phyloP scores from a whole-genome alignment of 345 rosid genomes.

The Lumnitzera littorea region DNA sequence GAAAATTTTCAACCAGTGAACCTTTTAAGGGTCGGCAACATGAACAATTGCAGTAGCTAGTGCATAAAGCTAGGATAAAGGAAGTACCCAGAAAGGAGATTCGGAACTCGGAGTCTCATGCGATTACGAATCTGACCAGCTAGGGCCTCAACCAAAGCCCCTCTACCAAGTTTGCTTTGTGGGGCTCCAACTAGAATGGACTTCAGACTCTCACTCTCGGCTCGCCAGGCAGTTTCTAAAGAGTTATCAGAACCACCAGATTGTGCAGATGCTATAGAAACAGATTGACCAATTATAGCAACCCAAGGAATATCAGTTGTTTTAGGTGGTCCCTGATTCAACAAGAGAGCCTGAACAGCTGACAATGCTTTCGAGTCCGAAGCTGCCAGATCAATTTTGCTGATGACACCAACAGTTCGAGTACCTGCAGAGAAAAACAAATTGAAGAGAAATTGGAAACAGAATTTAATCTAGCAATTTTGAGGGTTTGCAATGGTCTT shows the following conservation, averaged over 20 bases:
- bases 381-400: conserved; percentile 95
- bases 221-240: conserved; percentile 99
- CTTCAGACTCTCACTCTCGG: conserved; percentile 86
- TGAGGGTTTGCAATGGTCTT: background rate
- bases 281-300: conserved; percentile 96
- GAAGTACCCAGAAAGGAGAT: conserved; percentile 82
- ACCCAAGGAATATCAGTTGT: conserved; percentile 96
- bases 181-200: conserved; percentile 82
- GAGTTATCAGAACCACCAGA: conserved; percentile 79
- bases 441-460: background rate
- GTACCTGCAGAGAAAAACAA: conserved; percentile 51
- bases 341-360: conserved; percentile 91
- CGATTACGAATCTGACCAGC: conserved; percentile 90
- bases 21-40: no score
- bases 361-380: conserved; percentile 83
- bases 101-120: conserved; percentile 92
- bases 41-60: no score
- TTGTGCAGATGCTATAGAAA: conserved; percentile 80
- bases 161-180: conserved; percentile 86
- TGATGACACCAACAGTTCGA: conserved; percentile 84
- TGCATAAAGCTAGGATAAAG: conserved; percentile 6
- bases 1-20: no score
- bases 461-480: conserved; percentile 4
- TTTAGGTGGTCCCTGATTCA: conserved; percentile 90
- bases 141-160: conserved; percentile 84